Conservation (phyloP, 768 basidiomycete genomes). For the Suillus plorans region DNA sequence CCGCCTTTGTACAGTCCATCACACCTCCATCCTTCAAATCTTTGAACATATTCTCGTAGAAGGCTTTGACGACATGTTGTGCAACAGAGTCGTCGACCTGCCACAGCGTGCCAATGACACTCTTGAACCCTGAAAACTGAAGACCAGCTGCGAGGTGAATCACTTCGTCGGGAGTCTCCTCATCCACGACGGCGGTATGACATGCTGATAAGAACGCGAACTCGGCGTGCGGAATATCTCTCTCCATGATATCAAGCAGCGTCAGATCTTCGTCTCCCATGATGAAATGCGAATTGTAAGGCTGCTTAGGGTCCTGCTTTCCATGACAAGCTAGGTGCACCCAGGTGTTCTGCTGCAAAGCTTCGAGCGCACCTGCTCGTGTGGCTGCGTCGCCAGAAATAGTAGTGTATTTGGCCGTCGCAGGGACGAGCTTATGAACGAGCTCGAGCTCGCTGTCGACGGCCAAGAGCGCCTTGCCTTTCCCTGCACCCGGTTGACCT, state of each 20-base stretch:
- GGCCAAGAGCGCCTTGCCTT: neutral
- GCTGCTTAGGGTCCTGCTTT: constrained; percentile 23
- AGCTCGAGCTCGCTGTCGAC: neutral
- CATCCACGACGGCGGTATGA: neutral
- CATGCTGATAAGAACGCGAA: constrained; percentile 8
- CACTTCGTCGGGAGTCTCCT: too few relatives aligned
- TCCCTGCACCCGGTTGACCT: neutral
- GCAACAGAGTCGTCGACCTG: too few relatives aligned
- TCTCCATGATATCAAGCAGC: constrained; percentile 3
- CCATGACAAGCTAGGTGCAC: constrained; percentile 40
- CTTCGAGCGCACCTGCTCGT: neutral
- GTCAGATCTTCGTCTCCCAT: neutral
- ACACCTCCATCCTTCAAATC: too few relatives aligned
- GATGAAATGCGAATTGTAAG: constrained; percentile 10
- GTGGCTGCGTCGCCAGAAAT: neutral
- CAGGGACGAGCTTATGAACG: neutral
- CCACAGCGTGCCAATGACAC: too few relatives aligned
- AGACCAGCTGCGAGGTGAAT: too few relatives aligned
- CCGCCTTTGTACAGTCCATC: too few relatives aligned
- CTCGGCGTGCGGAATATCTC: neutral
- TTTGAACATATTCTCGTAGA: too few relatives aligned
- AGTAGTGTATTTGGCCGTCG: neutral
- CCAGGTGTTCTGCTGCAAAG: constrained; percentile 7
- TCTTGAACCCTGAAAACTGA: too few relatives aligned
- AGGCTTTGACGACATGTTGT: too few relatives aligned